Evolutionary conservation across 129 eudicot species (phyloP), one percentile per base, ranked within the genome.

Genomic region (Scalesia atractyloides): DNA sequence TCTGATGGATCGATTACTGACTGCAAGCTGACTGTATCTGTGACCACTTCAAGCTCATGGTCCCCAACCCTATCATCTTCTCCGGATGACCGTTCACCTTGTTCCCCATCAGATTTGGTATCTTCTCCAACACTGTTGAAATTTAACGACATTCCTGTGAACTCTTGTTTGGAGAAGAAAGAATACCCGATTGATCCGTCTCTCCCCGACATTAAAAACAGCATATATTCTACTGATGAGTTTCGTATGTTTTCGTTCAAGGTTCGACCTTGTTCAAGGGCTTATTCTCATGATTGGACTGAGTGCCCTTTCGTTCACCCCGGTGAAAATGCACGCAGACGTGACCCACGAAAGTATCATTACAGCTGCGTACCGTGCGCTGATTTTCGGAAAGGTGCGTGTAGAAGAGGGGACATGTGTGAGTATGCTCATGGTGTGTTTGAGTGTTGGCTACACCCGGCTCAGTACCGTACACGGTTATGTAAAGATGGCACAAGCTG

Each of bases 381-480:
- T 39, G 97, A 91, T 72, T 91, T 91, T 39, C 76, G 96, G 0
- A 91, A 91, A 84, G 97, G 96, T 44, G 79, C 97, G 9, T 91
- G 97, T 51, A 82, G 97, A 76, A 82, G 97, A n/a, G 96, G 92
- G 5, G 97, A 91, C 71, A 84, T 88, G 97, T 91, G 97, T 54
- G 97, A 91, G 50, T 91, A 91, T 18, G 97, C 97, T 4, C 95
- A 91, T 77, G 97, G 97, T 20, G 97, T 91, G 66, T 91, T 91
- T n/a, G 97, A 91, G 76, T 86, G 97, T 68, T 91, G 97, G 97
- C 88, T 91, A 9, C 97, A 91, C 77, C 97, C 97, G 0, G 97
- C 97, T 61, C 97, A 91, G 64, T 91, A 91, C 47, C 81, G 97
- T 2, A 91, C 97, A 8, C 83, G 96, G 11, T 73, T 91, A 9